Base-by-base conservation (phyloP, 2,329 filamentous ascomycete genomes). In the Ophiostoma novo-ulmi region DNA sequence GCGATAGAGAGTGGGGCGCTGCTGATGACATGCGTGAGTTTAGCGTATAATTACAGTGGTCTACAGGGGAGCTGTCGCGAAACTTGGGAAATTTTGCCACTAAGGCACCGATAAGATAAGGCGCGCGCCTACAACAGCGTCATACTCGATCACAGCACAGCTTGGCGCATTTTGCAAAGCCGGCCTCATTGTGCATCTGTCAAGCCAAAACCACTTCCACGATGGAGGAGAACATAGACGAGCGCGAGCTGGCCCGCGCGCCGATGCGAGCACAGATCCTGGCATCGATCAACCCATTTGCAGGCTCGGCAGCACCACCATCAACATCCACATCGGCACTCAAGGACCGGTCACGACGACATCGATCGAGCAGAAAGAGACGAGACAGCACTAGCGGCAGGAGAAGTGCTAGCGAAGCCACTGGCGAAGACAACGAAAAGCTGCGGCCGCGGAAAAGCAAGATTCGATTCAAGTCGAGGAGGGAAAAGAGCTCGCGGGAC, bases 261-360 rank as follows among this genome's bases (percentile, higher is more conserved):
- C 76, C 77, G n/a, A 75, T 77, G 66, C 77, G 83, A 76, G 81
- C 82, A n/a, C 82, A 82, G 64, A 83, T 85, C 26, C 78, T 85
- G 22, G 82, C 81, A 7, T 85, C 83, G 7, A 82, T 84, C 74
- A 84, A 84, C 72, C 80, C 78, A 6, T 77, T 78, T 5, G 69
- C 71, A 10, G 69, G 63, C 35, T 14, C 65, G 65, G 41, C 35
- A 22, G 26, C 58, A 38, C n/a, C 67, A 36, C 66, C 64, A 63
- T 26, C 65, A 55, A 44, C 64, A 22, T 44, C 39, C 44, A 14
- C 39, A 55, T 63, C 31, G 55, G 31, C 26, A 31, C 58, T 67
- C 70, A 26, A 68, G 71, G 48, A 63, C 65, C 61, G 66, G 14
- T 10, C 65, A 58, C 67, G 66, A 52, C 31, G 66, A 17, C 20